These are phyloP conservation scores for Zymoseptoria passerinii DNA, from an alignment of 2,329 filamentous ascomycete species.

Conservation along the genomic window DNA sequence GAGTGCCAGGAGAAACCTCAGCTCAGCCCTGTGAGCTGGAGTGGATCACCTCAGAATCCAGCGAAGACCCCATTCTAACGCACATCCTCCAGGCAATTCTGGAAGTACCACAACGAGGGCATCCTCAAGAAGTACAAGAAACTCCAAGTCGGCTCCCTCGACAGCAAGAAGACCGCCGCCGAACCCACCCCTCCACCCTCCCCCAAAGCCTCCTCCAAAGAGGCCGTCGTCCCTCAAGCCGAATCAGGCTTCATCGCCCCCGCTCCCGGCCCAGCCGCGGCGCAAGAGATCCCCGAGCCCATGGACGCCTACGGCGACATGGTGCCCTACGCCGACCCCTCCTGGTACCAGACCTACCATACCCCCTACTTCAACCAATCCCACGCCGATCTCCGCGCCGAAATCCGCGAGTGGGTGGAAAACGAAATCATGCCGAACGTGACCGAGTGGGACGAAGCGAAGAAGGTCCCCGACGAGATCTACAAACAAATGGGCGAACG, in stretches of 20 bases:
- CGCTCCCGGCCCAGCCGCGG: slow-evolving; percentile 32
- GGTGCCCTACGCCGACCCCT: slow-evolving; percentile 85
- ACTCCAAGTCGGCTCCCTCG: slow-evolving; percentile 77
- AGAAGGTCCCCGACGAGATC: slow-evolving; percentile 76
- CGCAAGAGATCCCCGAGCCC: slow-evolving; percentile 55
- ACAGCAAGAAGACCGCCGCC: slow-evolving; percentile 57
- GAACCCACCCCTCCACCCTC: slow-evolving; percentile 45
- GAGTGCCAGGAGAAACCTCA: not conserved
- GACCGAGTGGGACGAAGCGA: slow-evolving; percentile 94
- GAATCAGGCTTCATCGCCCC: slow-evolving; percentile 47
- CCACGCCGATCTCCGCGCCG: slow-evolving; percentile 80
- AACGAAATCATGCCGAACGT: slow-evolving; percentile 83
- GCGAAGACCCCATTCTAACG: not conserved
- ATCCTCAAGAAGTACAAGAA: slow-evolving; percentile 79
- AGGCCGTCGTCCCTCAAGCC: slow-evolving; percentile 49
- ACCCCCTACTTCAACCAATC: slow-evolving; percentile 95
- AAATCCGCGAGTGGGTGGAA: slow-evolving; percentile 89
- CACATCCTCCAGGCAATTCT: not conserved
- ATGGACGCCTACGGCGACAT: slow-evolving; percentile 78
- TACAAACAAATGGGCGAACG: slow-evolving; percentile 94
- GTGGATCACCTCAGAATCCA: not conserved
- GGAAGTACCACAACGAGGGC: slow-evolving; percentile 69
- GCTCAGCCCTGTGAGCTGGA: not conserved
- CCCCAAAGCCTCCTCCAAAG: slow-evolving; percentile 38
- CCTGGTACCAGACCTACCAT: slow-evolving; percentile 67